Evolutionary conservation across 176 grass and related monocot genomes (phyloP).

Genomic region (Ensete glaucum): DNA sequence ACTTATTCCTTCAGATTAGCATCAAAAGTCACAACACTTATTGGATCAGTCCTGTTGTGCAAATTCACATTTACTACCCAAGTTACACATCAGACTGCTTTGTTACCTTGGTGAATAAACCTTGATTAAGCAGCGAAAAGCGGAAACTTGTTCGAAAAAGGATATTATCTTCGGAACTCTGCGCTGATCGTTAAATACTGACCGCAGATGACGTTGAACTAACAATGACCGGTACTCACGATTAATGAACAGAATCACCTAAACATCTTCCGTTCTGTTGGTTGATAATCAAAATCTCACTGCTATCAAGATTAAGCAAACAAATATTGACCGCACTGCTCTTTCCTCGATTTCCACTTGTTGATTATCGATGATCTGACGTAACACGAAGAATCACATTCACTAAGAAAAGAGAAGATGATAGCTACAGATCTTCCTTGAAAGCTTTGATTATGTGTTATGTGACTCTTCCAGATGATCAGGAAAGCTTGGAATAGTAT

Average conservation of each 20-base stretch:
- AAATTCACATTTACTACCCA: too few relatives aligned
- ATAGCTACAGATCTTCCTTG: not conserved
- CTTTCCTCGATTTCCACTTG: not conserved
- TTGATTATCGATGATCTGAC: too few relatives aligned
- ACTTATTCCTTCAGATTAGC: too few relatives aligned
- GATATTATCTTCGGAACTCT: too few relatives aligned
- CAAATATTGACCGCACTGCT: not conserved
- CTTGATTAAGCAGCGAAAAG: too few relatives aligned
- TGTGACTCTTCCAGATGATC: slow-evolving; percentile 1
- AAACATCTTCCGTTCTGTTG: not conserved
- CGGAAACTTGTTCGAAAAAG: too few relatives aligned
- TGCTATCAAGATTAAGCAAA: not conserved
- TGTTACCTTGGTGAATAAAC: too few relatives aligned
- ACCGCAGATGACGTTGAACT: too few relatives aligned
- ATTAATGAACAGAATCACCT: not conserved
- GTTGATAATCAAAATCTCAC: not conserved
- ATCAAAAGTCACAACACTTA: too few relatives aligned
- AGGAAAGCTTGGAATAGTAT: not conserved
- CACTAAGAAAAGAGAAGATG: not conserved
- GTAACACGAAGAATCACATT: not conserved
- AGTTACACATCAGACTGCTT: too few relatives aligned
- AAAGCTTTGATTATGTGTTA: not conserved
- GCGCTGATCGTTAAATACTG: too few relatives aligned
- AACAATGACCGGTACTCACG: not conserved
- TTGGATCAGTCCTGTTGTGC: too few relatives aligned